These are phyloP conservation scores for Neophaeococcomyces mojaviensis DNA, from an alignment of 2,329 filamentous ascomycete genomes.

Conservation along the genomic window DNA sequence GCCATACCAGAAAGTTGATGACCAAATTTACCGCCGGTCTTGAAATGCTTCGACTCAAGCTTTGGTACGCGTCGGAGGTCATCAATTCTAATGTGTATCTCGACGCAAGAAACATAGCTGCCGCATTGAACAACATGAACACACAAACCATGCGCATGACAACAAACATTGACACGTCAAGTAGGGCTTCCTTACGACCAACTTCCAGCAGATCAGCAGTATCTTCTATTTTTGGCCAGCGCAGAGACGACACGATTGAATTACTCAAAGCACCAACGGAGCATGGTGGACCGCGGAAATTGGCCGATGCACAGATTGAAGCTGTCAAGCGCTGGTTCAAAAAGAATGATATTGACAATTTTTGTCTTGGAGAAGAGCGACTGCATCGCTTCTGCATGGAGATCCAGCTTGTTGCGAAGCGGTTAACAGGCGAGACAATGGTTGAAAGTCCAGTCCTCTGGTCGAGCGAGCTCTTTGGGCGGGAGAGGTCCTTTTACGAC, in stretches of 20 bases:
- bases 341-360: conserved; percentile 76
- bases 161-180: conserved; percentile 15
- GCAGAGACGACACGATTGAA: conserved; percentile 78
- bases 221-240: conserved; percentile 63
- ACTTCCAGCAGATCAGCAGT: conserved; percentile 40
- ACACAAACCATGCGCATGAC: conserved; percentile 37
- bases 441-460: conserved; percentile 80
- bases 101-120: conserved; percentile 74
- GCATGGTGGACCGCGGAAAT: conserved; percentile 85
- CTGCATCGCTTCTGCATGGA: conserved; percentile 92
- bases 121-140: conserved; percentile 84
- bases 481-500: conserved; percentile 50
- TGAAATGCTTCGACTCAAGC: conserved; percentile 78
- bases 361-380: conserved; percentile 88
- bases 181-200: conserved; percentile 31
- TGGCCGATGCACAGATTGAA: conserved; percentile 91
- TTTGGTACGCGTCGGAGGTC: conserved; percentile 97
- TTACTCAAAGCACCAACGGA: conserved; percentile 74
- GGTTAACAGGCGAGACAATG: conserved; percentile 76
- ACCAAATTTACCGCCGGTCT: conserved; percentile 62
- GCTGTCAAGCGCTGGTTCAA: conserved; percentile 77
- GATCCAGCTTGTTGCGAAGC: conserved; percentile 75
- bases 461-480: conserved; percentile 81
- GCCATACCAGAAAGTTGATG: conserved; percentile 9
- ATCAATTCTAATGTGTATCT: conserved; percentile 83